phyloP scores from a whole-genome alignment of 495 filamentous ascomycete species.

The Margaritispora aquatica region DNA sequence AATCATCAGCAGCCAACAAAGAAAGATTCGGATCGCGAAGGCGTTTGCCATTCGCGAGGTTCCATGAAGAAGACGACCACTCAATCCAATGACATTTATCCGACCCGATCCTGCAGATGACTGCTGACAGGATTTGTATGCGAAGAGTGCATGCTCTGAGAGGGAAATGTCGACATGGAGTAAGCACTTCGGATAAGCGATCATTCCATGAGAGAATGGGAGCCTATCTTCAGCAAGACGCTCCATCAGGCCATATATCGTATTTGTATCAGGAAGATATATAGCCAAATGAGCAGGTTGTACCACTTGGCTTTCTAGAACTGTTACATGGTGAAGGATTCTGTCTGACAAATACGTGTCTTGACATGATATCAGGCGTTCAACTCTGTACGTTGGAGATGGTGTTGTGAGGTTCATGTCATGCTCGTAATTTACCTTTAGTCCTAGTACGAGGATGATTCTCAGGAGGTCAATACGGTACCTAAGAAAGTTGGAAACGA shows the following conservation, averaged over 20 bases:
- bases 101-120: not conserved
- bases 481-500: not conserved
- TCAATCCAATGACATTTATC: not conserved
- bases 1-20: not conserved
- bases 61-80: not conserved
- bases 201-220: too few relatives aligned
- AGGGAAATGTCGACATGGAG: not conserved
- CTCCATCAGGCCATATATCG: too few relatives aligned
- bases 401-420: too few relatives aligned
- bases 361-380: too few relatives aligned
- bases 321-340: too few relatives aligned
- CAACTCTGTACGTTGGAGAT: too few relatives aligned
- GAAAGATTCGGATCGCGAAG: not conserved
- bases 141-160: not conserved
- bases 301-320: too few relatives aligned
- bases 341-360: too few relatives aligned
- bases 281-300: too few relatives aligned
- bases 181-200: not conserved
- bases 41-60: not conserved
- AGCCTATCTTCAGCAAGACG: too few relatives aligned
- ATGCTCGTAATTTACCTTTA: too few relatives aligned
- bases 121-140: not conserved
- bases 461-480: not conserved
- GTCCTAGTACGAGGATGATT: not conserved
- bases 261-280: too few relatives aligned